Conservation (phyloP, 257 asterid species). For the Gardenia jasminoides region DNA sequence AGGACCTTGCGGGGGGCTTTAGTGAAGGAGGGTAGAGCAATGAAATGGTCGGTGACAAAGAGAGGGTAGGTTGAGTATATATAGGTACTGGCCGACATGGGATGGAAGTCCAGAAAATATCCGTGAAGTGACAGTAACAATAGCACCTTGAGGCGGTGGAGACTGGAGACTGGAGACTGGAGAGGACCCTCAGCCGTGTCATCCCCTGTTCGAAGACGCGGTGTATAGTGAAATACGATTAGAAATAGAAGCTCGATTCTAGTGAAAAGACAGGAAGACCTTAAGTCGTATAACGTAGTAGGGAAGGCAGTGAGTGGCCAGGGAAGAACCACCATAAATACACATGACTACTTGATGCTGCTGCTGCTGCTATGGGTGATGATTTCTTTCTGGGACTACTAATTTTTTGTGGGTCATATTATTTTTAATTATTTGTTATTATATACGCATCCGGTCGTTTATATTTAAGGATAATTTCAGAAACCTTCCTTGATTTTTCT, state of each 20-base stretch:
- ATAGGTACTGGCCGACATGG: slow-evolving; percentile 46
- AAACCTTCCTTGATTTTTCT: too few species aligned
- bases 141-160: slow-evolving; percentile 52
- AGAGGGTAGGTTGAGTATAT: slow-evolving; percentile 31
- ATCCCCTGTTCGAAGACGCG: slow-evolving; percentile 20
- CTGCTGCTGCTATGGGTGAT: not conserved
- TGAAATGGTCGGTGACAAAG: slow-evolving; percentile 23
- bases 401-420: not conserved
- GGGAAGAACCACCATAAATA: too few species aligned
- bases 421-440: not conserved
- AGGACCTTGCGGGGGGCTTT: not conserved
- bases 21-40: not conserved
- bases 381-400: too few species aligned
- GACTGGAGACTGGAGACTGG: too few species aligned
- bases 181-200: slow-evolving; percentile 26
- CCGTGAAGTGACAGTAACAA: slow-evolving; percentile 1
- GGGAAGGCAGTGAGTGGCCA: not conserved
- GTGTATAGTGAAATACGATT: too few species aligned
- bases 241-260: too few species aligned
- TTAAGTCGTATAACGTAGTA: not conserved
- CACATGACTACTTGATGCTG: not conserved
- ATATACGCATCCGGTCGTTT: too few species aligned
- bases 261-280: not conserved
- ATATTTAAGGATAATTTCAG: too few species aligned
- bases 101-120: slow-evolving; percentile 14